Evolutionary conservation across 2,329 filamentous ascomycete species (phyloP), one percentile per base, ranked within the genome.

Genomic region (Periconia macrospinosa): DNA sequence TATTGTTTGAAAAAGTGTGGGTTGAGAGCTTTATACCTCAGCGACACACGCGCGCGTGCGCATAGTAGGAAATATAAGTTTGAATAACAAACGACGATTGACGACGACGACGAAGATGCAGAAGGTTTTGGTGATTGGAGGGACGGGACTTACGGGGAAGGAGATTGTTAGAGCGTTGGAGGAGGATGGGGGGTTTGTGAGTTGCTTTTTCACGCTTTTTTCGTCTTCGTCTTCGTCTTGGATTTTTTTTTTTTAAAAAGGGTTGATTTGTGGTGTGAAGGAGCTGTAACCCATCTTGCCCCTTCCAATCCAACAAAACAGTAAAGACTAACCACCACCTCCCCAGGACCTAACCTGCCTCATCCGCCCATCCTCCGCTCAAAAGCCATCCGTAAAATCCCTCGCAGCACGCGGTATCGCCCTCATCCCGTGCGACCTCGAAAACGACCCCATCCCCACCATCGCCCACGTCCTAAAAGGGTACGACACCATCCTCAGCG

Each of bases 331-430:
- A 37, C 33, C 5, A 37, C 30, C 5, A 14, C 33, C 5, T n/a
- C 5, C 35, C 6, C 15, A 54, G 52, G 47, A 54, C 20, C 18
- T 54, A 9, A 37, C 47, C 30, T 41, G 33, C 23, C 70, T 84
- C 13, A 70, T 77, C 8, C 77, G 81, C 17, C 74, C 76, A 9
- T 60, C 71, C 3, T 83, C 81, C 1, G 58, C 77, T n/a, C 59
- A 75, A 19, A 84, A 81, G 49, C 75, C 78, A 2, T 73, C 74
- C 15, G 74, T 78, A 37, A 49, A 68, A 2, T 65, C 64, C 0
- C 68, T 85, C 18, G 59, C 70, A 56, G 65, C 73, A 2, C 72
- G 69, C 8, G 79, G 81, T 2, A 66, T 83, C 18, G 66, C 75
- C 17, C 66, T 83, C 48, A 72, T 76, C 18, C 58, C 73, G 14